Evolutionary conservation across 2,329 filamentous ascomycete genomes (phyloP).

Genomic region (Incumbomyces lentus): DNA sequence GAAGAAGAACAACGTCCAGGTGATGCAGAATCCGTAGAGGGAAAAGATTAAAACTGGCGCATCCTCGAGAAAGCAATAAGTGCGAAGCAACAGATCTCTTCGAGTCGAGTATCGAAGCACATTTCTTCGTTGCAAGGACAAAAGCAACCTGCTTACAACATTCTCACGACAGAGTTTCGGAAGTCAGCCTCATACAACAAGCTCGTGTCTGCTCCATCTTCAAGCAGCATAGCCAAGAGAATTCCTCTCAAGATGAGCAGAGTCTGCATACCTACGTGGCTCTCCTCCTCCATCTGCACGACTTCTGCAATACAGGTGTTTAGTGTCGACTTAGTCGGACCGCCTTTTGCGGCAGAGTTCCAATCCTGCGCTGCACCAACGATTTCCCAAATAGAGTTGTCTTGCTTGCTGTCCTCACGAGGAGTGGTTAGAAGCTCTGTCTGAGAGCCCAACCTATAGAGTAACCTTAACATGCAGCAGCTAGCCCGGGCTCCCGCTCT

Average conservation of each 20-base stretch:
- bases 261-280: background rate
- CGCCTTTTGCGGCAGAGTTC: background rate
- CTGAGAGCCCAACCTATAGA: background rate
- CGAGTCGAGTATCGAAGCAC: too few species aligned
- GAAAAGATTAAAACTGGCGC: background rate
- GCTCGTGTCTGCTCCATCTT: background rate
- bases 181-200: background rate
- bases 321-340: background rate
- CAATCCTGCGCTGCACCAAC: background rate
- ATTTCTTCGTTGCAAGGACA: too few species aligned
- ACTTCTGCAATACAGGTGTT: background rate
- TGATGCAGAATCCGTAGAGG: conserved; percentile 31
- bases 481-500: background rate
- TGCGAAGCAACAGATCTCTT: too few species aligned
- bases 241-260: background rate
- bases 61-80: background rate
- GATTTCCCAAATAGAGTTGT: background rate
- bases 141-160: background rate
- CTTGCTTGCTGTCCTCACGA: background rate
- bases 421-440: background rate
- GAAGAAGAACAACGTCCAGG: conserved; percentile 42
- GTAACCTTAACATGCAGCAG: background rate
- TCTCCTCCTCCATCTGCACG: background rate
- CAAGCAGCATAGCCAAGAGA: background rate
- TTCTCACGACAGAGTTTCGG: background rate